Percentiles rank a stretch among this genome's conserved stretches.
Evolutionary conservation across 805 yeast genomes (phyloP).

Genomic region (Lipomyces kockii): DNA sequence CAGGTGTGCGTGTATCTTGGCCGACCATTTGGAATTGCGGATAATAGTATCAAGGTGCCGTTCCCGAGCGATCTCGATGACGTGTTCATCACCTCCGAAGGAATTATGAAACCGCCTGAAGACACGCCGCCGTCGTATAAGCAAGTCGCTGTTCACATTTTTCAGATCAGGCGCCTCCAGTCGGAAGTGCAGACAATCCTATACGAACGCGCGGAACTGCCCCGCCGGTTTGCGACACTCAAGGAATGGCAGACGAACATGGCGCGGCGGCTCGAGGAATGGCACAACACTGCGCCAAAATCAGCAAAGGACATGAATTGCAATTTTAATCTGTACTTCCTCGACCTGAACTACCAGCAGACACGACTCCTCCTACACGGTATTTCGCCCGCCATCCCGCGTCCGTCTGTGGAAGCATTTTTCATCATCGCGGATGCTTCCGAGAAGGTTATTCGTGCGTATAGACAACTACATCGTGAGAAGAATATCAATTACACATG

Average conservation of each 20-base stretch:
- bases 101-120: conserved; percentile 40
- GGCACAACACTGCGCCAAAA: conserved; percentile 66
- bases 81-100: conserved; percentile 54
- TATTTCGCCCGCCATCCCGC: conserved; percentile 69
- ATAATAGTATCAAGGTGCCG: conserved; percentile 70
- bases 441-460: conserved; percentile 66
- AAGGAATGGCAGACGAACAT: conserved; percentile 68
- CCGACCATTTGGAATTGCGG: conserved; percentile 87
- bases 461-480: conserved; percentile 59
- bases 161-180: conserved; percentile 73
- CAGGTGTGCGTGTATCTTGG: conserved; percentile 86
- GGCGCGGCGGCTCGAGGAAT: conserved; percentile 57
- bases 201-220: conserved; percentile 73
- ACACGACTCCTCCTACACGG: conserved; percentile 75
- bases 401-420: conserved; percentile 59
- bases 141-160: conserved; percentile 66
- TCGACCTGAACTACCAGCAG: conserved; percentile 77
- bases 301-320: conserved; percentile 67
- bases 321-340: conserved; percentile 70
- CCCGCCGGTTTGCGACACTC: conserved; percentile 60
- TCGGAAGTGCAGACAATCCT: conserved; percentile 73
- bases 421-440: conserved; percentile 65
- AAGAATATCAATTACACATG: conserved; percentile 80
- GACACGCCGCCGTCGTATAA: conserved; percentile 59
- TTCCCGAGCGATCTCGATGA: conserved; percentile 81